These are phyloP conservation scores for Platanthera guangdongensis DNA, from an alignment of 106 monocot species.

Conservation along the genomic window DNA sequence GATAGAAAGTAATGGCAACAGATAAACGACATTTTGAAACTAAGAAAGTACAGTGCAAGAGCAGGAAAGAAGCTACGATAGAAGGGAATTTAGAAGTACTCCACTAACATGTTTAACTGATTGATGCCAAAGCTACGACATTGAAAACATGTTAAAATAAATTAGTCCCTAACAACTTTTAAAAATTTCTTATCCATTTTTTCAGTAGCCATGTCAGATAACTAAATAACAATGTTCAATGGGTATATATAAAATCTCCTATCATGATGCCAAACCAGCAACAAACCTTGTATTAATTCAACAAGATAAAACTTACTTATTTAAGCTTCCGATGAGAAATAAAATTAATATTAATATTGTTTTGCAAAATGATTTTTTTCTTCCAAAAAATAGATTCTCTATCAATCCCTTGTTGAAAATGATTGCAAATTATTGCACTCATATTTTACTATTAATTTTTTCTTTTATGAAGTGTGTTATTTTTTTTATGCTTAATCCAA, in stretches of 20 bases:
- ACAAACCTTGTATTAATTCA: not conserved
- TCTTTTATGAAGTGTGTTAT: too few relatives aligned
- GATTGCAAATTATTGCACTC: too few relatives aligned
- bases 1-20: not conserved
- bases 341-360: too few relatives aligned
- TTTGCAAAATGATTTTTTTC: too few relatives aligned
- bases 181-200: not conserved
- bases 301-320: too few relatives aligned
- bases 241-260: not conserved
- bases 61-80: not conserved
- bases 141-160: not conserved
- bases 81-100: not conserved
- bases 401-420: too few relatives aligned
- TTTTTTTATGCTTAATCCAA: too few relatives aligned
- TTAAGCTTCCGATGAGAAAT: too few relatives aligned
- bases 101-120: not conserved
- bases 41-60: not conserved
- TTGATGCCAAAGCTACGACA: not conserved
- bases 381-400: too few relatives aligned
- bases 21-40: not conserved
- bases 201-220: not conserved
- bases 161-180: not conserved
- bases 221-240: not conserved
- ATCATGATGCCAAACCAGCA: not conserved
- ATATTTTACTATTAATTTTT: too few relatives aligned